These are phyloP conservation scores for Artemisia annua DNA, from an alignment of 129 eudicot species.

Conservation along the genomic window DNA sequence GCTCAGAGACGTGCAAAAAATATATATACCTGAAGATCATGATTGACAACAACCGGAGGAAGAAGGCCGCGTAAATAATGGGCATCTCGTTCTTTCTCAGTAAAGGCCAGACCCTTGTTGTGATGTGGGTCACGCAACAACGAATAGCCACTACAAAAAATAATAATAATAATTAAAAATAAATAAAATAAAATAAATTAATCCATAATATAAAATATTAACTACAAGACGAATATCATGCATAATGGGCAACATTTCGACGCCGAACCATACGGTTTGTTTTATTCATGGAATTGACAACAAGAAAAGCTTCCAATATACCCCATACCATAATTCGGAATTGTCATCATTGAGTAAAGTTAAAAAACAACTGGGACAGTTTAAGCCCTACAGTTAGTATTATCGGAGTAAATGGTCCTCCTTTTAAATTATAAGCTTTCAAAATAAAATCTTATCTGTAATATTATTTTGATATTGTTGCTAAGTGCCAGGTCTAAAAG, in stretches of 20 bases:
- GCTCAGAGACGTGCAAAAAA: background rate
- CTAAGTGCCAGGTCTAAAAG: no score
- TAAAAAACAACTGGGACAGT: conserved; percentile 17
- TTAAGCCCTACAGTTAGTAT: conserved; percentile 24
- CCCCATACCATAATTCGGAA: conserved; percentile 14
- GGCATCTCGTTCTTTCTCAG: conserved; percentile 91
- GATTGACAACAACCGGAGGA: conserved; percentile 83
- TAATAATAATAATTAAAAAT: no score
- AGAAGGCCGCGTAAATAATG: conserved; percentile 97
- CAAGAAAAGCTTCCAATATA: conserved; percentile 10
- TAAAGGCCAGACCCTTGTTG: conserved; percentile 93
- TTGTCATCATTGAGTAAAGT: conserved; percentile 4
- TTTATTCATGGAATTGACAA: background rate
- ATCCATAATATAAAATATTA: background rate
- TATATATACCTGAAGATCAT: conserved; percentile 70
- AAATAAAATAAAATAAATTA: conserved; percentile 7
- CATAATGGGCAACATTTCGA: background rate
- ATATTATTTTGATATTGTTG: background rate
- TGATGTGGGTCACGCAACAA: conserved; percentile 90
- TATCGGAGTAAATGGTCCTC: conserved; percentile 28
- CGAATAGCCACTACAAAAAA: conserved; percentile 70
- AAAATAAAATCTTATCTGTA: conserved; percentile 1
- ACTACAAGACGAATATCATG: conserved; percentile 14
- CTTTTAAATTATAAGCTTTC: conserved; percentile 10
- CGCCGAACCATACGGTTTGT: no score